Evolutionary conservation across 148 eudicot species (phyloP), one percentile per base, ranked within the genome.

Genomic region (Nepenthes mirabilis): DNA sequence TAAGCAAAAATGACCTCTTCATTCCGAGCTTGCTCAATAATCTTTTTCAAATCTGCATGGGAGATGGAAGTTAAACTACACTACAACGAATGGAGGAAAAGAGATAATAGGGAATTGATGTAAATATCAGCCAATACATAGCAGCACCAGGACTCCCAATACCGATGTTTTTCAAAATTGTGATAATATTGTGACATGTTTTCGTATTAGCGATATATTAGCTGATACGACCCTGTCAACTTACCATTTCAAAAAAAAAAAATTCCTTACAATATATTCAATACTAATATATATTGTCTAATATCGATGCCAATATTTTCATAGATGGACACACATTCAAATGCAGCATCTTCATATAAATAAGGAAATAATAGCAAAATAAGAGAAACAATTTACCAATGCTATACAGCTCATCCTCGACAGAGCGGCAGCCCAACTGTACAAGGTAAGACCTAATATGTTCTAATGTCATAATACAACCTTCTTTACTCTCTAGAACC

Each of bases 401-500:
- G 62, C 72, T 83, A 69, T 76, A 83, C 33, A 66, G 36, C 56
- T 86, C 91, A 56, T 83, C 83, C 36, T 36, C 64, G 55, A 67
- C 71, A 51, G 79, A 68, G 52, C 83, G 55, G 52, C 95, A 91
- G 33, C 88, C 89, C 68, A 91, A 62, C 60, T 85, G 81, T 47
- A 58, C 83, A 48, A 93, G 82, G 55, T 79, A 72, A 61, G 75
- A 77, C 76, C 83, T 77, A 50, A 86, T 74, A 58, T 70, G 91
- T 34, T 93, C 99, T 69, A 80, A 71, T 45, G 83, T 83, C 96
- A 93, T 72, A 48, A 59, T 75, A 66, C 76, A 77, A 53, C 85
- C 95, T 69, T 76, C 83, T 66, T 79, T 80, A 61, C 71, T 78
- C 66, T 88, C 88, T 34, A 86, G 76, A 59, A 83, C 83, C 83